Conservation (phyloP, 164 flowering plant genomes). For the Euptelea pleiosperma region DNA sequence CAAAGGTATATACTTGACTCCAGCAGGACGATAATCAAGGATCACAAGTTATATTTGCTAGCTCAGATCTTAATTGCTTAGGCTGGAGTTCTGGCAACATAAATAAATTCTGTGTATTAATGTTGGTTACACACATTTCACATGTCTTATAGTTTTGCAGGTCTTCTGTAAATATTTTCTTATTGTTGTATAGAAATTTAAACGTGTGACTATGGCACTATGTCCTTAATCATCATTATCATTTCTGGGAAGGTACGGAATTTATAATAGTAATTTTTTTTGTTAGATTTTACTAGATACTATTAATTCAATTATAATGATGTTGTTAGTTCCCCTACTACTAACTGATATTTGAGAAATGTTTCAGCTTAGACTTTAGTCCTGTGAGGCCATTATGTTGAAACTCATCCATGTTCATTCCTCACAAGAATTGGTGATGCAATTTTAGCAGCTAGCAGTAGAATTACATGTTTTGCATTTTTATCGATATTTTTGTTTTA, state of each 20-base stretch:
- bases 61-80: background rate
- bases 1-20: conserved; percentile 4
- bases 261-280: conserved; percentile 11
- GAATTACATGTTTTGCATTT: too few species aligned
- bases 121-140: conserved; percentile 6
- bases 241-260: conserved; percentile 36
- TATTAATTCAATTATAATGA: background rate
- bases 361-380: conserved; percentile 11
- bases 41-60: background rate
- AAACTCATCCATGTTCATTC: background rate
- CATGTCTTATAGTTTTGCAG: conserved; percentile 41
- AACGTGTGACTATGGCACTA: conserved; percentile 20
- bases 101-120: background rate
- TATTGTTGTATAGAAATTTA: conserved; percentile 24
- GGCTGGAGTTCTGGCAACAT: background rate
- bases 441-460: too few species aligned
- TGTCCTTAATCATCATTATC: conserved; percentile 20
- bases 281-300: conserved; percentile 3
- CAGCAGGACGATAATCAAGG: background rate
- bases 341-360: conserved; percentile 7
- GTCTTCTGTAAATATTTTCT: conserved; percentile 19
- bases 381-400: conserved; percentile 10
- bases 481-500: too few species aligned
- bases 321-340: background rate
- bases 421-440: too few species aligned